Evolutionary conservation across 345 rosid species (phyloP).

Genomic region (Populus pruinosa): DNA sequence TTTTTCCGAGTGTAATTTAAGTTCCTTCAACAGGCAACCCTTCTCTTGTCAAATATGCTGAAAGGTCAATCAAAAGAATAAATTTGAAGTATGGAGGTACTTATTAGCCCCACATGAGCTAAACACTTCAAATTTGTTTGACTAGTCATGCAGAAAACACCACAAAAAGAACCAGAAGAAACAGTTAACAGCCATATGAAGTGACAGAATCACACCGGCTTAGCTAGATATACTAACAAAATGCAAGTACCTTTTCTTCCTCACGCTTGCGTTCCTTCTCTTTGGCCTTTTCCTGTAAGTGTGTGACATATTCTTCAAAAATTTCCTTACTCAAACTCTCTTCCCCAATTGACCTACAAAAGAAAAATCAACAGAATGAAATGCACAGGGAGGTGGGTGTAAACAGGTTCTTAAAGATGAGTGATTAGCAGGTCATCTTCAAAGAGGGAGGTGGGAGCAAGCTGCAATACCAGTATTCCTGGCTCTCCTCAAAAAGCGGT

Average conservation of each 20-base stretch:
- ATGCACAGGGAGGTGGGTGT: background rate
- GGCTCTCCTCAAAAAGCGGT: constrained; percentile 71
- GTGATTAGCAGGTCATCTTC: background rate
- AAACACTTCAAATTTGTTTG: background rate
- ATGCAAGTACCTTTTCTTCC: constrained; percentile 76
- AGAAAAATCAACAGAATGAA: background rate
- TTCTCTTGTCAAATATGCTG: background rate
- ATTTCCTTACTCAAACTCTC: constrained; percentile 60
- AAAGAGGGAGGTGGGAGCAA: background rate
- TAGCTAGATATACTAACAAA: background rate
- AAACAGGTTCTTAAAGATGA: background rate
- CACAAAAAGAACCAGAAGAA: background rate
- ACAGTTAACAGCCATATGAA: background rate
- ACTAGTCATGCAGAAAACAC: background rate
- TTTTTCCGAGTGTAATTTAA: background rate
- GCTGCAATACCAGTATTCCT: constrained; percentile 63
- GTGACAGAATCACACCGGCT: background rate
- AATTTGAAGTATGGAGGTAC: background rate
- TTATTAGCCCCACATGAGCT: background rate
- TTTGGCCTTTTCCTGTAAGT: constrained; percentile 79
- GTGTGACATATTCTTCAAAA: constrained; percentile 71
- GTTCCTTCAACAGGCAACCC: background rate
- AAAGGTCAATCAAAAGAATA: background rate
- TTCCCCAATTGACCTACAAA: constrained; percentile 65
- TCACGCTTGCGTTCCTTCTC: constrained; percentile 94